A percentile compares a stretch with the other conserved stretches of the same genome.
Conservation (phyloP, 2,329 filamentous ascomycete genomes). For the Fusarium nematophilum region DNA sequence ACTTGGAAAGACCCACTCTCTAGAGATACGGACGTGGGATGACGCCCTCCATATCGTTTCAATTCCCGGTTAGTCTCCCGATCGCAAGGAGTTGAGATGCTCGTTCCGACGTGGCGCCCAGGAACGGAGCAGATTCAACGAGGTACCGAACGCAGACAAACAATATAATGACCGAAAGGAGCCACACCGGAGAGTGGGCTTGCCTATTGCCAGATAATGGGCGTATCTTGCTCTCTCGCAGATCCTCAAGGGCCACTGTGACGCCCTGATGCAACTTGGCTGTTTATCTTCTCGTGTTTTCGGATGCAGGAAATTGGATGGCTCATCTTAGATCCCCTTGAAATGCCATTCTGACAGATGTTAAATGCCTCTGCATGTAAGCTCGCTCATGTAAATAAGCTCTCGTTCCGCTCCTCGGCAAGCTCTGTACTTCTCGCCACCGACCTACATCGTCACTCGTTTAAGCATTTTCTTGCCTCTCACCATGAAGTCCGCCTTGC, state of each 20-base stretch:
- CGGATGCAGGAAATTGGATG: slow-evolving; percentile 15
- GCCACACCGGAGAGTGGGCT: slow-evolving; percentile 19
- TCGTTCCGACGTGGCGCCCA: too few species aligned
- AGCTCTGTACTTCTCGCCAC: slow-evolving; percentile 11
- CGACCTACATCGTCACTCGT: slow-evolving; percentile 27
- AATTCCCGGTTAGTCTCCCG: too few species aligned
- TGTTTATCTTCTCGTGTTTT: slow-evolving; percentile 38
- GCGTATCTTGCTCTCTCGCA: slow-evolving; percentile 9
- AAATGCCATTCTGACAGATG: slow-evolving; percentile 6
- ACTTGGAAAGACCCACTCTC: too few species aligned
- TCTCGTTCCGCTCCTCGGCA: slow-evolving; percentile 22
- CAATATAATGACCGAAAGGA: slow-evolving; percentile 21
- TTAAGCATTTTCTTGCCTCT: slow-evolving; percentile 4
- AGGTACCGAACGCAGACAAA: background rate
- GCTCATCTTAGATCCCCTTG: slow-evolving; percentile 12
- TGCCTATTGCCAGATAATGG: slow-evolving; percentile 11
- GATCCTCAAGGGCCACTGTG: slow-evolving; percentile 3
- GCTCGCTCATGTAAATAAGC: slow-evolving; percentile 39
- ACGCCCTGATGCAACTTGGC: slow-evolving; percentile 17
- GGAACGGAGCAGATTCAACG: background rate
- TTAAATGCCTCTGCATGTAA: slow-evolving; percentile 20
- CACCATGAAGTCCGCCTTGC: slow-evolving; percentile 34
- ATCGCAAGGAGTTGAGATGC: too few species aligned
- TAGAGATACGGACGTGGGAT: too few species aligned
- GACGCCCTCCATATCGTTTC: too few species aligned